These are phyloP conservation scores for Saccharomycopsis hybrid DNA, from an alignment of 1,139 yeast genomes.

Conservation along the genomic window DNA sequence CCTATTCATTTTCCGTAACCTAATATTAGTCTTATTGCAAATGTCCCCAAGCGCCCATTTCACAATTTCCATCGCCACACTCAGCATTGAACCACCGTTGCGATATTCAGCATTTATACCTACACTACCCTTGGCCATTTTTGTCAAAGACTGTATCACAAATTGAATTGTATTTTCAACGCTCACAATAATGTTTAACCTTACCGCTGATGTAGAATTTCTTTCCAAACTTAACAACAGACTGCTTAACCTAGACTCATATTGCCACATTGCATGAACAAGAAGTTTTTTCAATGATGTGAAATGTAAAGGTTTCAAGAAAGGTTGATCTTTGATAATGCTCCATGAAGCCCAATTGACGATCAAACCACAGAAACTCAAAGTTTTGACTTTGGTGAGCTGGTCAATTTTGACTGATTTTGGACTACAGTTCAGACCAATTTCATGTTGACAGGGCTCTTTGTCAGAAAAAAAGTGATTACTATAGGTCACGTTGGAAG, in stretches of 20 bases:
- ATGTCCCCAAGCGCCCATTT: no score
- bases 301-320: constrained; percentile 2
- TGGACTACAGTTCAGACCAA: constrained; percentile 25
- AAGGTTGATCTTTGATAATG: constrained; percentile 1
- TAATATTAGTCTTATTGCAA: no score
- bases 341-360: constrained; percentile 6
- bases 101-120: no score
- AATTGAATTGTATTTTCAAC: neutral
- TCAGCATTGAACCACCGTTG: no score
- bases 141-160: no score
- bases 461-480: no score
- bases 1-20: no score
- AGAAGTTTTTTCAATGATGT: neutral
- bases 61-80: no score
- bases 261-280: constrained; percentile 5
- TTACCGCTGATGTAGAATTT: no score
- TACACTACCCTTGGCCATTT: no score
- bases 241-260: constrained; percentile 1
- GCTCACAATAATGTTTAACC: neutral
- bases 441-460: no score
- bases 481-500: constrained; percentile 27
- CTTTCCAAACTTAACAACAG: neutral
- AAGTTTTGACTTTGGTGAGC: constrained; percentile 39
- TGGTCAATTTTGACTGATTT: constrained; percentile 37
- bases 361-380: constrained; percentile 13